Percentiles rank a stretch among this genome's conserved stretches.
Evolutionary conservation across 495 filamentous ascomycete species (phyloP).

Genomic region (Parmelia sp.): DNA sequence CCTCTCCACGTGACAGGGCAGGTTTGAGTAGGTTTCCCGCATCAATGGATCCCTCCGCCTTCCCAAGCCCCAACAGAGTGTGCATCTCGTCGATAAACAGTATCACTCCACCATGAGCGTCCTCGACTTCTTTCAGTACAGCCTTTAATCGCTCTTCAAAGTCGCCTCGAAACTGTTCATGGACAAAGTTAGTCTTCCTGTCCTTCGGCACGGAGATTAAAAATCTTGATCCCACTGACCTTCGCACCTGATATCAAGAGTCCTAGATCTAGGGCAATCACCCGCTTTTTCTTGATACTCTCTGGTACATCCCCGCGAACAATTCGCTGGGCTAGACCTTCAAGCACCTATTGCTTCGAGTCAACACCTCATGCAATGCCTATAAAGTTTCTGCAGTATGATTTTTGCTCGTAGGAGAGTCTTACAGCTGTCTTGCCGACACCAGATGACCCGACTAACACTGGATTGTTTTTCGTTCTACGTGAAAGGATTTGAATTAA

Average conservation of each 20-base stretch:
- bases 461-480: slow-evolving; percentile 94
- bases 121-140: slow-evolving; percentile 83
- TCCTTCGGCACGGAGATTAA: background rate
- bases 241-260: slow-evolving; percentile 93
- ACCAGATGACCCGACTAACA: slow-evolving; percentile 85
- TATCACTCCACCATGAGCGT: slow-evolving; percentile 82
- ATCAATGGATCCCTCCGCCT: slow-evolving; percentile 93
- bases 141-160: slow-evolving; percentile 92
- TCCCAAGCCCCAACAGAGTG: slow-evolving; percentile 83
- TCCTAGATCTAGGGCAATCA: slow-evolving; percentile 80
- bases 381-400: background rate
- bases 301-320: slow-evolving; percentile 90
- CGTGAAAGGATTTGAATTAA: slow-evolving; percentile 82
- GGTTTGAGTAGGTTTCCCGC: slow-evolving; percentile 94
- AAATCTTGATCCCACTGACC: background rate
- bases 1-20: slow-evolving; percentile 81
- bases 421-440: slow-evolving; percentile 84
- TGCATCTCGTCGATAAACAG: slow-evolving; percentile 96
- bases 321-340: slow-evolving; percentile 87
- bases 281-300: slow-evolving; percentile 90
- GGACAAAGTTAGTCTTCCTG: background rate
- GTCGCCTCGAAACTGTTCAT: slow-evolving; percentile 67
- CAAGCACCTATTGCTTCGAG: slow-evolving; percentile 46
- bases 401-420: too few relatives aligned
- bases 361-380: background rate